Base-by-base conservation (phyloP, 371 early-diverging fungal genomes). In the Blastocladiella emersonii region DNA sequence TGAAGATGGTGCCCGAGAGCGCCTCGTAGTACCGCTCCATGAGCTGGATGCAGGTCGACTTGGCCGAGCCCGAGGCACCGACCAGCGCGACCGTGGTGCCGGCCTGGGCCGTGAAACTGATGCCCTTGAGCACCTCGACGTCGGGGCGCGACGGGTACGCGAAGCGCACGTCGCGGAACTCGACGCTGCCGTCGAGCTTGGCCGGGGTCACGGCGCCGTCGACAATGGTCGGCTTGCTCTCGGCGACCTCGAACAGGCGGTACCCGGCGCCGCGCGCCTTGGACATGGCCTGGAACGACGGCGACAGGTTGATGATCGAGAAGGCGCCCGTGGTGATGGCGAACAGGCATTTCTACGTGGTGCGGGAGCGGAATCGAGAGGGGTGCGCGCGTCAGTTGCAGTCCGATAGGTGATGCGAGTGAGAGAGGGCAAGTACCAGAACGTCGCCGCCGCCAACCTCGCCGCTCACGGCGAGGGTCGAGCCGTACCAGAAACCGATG, bases 221-320 rank as follows among this genome's bases (percentile, higher is more conserved):
- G 21, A 70, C 70, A 55, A 77, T 67, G 43, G 71, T 69, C 5
- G 59, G 37, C 17, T 36, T n/a, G 30, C 25, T 27, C 37, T 59
- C 59, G 7, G 37, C 27, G 37, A 59, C 43, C 7, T 59, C 37
- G 37, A 19, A 59, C 13, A 59, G 80, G 19, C 73, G 73, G 65
- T 74, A 73, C 7, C 85, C 87, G 2, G 87, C 85, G 35, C 85
- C 88, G 62, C 76, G 76, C 43, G 84, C 89, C 43, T 72, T 79
- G 21, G 77, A 76, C 17, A 88, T 73, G 17, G 78, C 74, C 23
- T 59, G 59, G n/a, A 87, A 63, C 49, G 77, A 76, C 25, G 86
- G 87, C 25, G 85, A 77, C 13, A 85, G 70, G n/a, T 74, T 73
- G 45, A 78, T 71, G 63, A 66, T 69, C 61, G 71, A 76, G 70